These are phyloP conservation scores for Tetrahymena thermophila DNA, from an alignment of 73 alveolate species.

Conservation along the genomic window DNA sequence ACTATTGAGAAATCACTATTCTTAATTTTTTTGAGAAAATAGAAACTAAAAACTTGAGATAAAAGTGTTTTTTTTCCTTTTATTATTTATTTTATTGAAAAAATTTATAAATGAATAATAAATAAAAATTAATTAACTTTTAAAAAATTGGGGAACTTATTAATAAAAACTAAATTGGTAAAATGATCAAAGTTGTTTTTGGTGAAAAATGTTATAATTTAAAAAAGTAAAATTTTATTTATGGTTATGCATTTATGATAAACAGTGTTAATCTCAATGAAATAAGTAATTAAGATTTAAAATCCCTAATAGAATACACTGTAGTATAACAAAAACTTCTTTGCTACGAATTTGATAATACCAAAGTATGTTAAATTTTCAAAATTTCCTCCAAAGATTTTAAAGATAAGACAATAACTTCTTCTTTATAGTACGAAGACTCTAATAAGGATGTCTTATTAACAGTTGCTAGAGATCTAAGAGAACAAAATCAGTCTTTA, in stretches of 20 bases:
- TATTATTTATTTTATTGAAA: too few relatives aligned
- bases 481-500: neutral
- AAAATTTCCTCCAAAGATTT: neutral
- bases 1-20: too few relatives aligned
- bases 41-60: neutral
- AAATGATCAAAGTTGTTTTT: neutral
- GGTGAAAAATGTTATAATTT: neutral
- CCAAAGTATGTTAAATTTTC: neutral
- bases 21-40: neutral
- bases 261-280: neutral
- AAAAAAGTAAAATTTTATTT: neutral
- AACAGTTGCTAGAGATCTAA: neutral
- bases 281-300: neutral
- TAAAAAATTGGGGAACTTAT: neutral
- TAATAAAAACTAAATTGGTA: neutral
- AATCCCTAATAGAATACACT: neutral
- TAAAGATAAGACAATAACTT: neutral
- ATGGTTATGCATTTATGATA: neutral
- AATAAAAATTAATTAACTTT: too few relatives aligned
- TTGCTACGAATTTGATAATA: neutral
- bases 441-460: neutral
- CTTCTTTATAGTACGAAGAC: neutral
- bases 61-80: too few relatives aligned
- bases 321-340: neutral
- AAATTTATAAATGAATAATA: too few relatives aligned